phyloP scores from a whole-genome alignment of 1,284 basidiomycete genomes.

The Neonothopanus nambi region DNA sequence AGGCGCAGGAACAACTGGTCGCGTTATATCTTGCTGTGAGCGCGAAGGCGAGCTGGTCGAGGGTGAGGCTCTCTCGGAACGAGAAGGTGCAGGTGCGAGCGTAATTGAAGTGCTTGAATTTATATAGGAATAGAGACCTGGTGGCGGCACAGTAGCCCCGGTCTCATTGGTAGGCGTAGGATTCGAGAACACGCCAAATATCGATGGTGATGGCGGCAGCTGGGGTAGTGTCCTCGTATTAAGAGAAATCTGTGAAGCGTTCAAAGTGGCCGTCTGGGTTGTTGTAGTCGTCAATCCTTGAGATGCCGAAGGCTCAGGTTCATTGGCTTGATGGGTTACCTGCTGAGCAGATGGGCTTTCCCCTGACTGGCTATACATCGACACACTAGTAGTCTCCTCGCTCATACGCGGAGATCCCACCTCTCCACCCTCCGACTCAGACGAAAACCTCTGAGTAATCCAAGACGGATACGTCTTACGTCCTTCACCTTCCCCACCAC shows the following conservation, averaged over 20 bases:
- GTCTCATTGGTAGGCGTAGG: slow-evolving; percentile 3
- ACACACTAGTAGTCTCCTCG: neutral
- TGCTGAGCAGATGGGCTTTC: neutral
- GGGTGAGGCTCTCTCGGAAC: neutral
- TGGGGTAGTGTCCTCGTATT: slow-evolving; percentile 7
- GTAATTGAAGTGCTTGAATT: neutral
- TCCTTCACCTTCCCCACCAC: neutral
- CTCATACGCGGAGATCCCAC: too few species aligned
- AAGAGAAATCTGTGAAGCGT: slow-evolving; percentile 6
- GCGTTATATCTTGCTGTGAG: neutral
- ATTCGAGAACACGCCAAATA: neutral
- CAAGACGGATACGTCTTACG: slow-evolving; percentile 14
- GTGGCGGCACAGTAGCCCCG: slow-evolving; percentile 1
- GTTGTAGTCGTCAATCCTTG: too few species aligned
- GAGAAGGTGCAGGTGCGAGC: slow-evolving; percentile 1
- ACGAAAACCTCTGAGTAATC: slow-evolving; percentile 13
- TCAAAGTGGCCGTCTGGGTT: neutral
- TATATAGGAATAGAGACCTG: neutral
- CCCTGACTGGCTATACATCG: neutral
- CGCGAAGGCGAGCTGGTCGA: neutral
- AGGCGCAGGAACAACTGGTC: neutral
- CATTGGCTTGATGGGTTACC: neutral
- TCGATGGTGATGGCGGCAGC: slow-evolving; percentile 14
- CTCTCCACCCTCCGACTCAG: neutral
- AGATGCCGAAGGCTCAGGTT: neutral